Evolutionary conservation across 306 rosid genomes (phyloP).

Genomic region (Boehmeria nivea): DNA sequence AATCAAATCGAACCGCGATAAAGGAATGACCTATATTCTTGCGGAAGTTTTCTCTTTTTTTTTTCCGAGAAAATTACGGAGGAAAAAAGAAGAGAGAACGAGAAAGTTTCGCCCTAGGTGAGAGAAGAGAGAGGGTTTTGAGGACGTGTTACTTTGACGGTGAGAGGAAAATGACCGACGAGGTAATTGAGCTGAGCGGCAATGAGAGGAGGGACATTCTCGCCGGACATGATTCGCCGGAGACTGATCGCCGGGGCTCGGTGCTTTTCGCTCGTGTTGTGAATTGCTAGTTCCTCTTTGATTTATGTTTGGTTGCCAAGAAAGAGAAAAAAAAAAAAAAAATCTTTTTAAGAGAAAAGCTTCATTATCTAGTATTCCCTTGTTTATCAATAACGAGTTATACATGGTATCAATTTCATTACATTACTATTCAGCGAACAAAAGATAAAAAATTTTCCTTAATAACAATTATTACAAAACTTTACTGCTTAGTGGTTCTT

Average conservation of each 20-base stretch:
- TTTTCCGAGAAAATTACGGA: not conserved
- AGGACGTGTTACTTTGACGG: conserved; percentile 47
- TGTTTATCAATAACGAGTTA: no score
- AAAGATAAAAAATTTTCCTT: no score
- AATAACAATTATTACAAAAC: no score
- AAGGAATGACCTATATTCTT: not conserved
- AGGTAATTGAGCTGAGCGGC: conserved; percentile 76
- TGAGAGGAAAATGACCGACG: conserved; percentile 47
- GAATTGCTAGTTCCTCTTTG: not conserved
- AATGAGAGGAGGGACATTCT: conserved; percentile 59
- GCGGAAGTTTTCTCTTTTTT: not conserved
- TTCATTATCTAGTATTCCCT: no score
- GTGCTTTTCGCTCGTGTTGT: not conserved
- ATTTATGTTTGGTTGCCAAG: not conserved
- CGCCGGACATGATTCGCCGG: conserved; percentile 40
- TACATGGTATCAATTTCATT: no score
- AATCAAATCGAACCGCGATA: conserved; percentile 1
- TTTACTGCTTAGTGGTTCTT: no score
- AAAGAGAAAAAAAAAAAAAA: not conserved
- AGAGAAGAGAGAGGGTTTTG: not conserved
- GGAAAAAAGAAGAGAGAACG: not conserved
- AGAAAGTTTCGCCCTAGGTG: not conserved
- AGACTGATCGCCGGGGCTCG: not conserved
- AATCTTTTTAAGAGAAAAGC: no score
- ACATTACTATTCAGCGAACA: no score